Evolutionary conservation across 2,329 filamentous ascomycete genomes (phyloP).

Genomic region (Dothideomycetidae sp.): DNA sequence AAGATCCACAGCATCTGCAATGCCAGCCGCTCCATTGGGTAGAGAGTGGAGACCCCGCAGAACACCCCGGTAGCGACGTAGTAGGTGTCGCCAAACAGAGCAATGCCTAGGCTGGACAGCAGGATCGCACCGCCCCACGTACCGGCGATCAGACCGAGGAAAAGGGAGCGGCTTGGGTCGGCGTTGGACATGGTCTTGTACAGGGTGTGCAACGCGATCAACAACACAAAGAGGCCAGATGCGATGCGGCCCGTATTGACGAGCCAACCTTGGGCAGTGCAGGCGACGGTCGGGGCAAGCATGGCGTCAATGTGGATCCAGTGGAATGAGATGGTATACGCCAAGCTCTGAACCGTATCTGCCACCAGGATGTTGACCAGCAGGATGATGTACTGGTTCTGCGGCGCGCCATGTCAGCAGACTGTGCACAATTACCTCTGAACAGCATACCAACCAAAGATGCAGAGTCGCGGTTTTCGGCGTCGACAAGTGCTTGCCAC

Average conservation of each 20-base stretch:
- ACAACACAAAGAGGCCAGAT: constrained; percentile 50
- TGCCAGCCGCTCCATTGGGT: constrained; percentile 40
- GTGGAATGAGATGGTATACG: constrained; percentile 47
- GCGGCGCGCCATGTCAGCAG: not conserved
- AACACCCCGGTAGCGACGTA: constrained; percentile 51
- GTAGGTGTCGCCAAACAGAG: constrained; percentile 29
- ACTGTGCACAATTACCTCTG: too few species aligned
- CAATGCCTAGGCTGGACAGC: constrained; percentile 39
- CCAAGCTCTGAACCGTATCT: constrained; percentile 50
- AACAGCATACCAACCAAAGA: too few species aligned
- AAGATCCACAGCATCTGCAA: constrained; percentile 54
- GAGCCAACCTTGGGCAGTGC: constrained; percentile 52
- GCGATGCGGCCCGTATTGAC: constrained; percentile 43
- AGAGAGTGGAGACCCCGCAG: constrained; percentile 49
- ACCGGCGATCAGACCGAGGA: too few species aligned
- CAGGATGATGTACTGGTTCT: constrained; percentile 53
- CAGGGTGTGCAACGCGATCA: constrained; percentile 53
- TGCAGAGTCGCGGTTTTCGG: too few species aligned
- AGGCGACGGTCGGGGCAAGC: constrained; percentile 38
- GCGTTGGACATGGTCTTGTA: constrained; percentile 46
- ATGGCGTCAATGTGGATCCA: constrained; percentile 44
- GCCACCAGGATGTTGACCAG: constrained; percentile 55
- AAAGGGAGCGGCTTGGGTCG: too few species aligned
- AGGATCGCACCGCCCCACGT: constrained; percentile 48
- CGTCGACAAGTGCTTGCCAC: too few species aligned